Conservation (phyloP, 129 eudicot genomes). For the Arctium minus region DNA sequence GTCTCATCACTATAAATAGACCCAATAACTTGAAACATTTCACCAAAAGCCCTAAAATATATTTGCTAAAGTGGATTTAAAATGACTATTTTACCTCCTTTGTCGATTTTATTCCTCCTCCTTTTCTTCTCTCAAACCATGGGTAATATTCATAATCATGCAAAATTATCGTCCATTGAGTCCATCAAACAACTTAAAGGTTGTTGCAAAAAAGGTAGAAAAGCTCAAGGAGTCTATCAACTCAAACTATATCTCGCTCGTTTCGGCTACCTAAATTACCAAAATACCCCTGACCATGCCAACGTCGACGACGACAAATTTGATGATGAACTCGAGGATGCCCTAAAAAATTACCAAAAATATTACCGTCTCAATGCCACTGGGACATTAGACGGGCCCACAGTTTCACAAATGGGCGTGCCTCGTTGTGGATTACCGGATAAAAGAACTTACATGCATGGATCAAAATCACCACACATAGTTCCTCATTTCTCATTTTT, state of each 20-base stretch:
- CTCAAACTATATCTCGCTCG: constrained; percentile 10
- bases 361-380: constrained; percentile 8
- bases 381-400: constrained; percentile 2
- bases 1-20: too few species aligned
- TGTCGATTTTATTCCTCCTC: neutral
- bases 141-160: neutral
- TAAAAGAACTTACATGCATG: neutral
- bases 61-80: neutral
- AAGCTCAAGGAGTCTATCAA: constrained; percentile 6
- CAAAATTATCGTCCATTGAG: too few species aligned
- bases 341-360: constrained; percentile 19
- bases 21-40: neutral
- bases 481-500: neutral
- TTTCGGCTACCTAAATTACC: constrained; percentile 20
- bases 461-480: neutral
- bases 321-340: constrained; percentile 17
- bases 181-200: constrained; percentile 4
- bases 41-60: neutral
- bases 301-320: neutral
- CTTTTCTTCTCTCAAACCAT: neutral
- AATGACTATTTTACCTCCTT: neutral
- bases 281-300: neutral
- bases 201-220: neutral
- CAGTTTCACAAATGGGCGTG: constrained; percentile 13
- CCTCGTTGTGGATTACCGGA: constrained; percentile 19